Evolutionary conservation across 768 basidiomycete genomes (phyloP), one percentile per base, ranked within the genome.

Genomic region (Russula earlei): DNA sequence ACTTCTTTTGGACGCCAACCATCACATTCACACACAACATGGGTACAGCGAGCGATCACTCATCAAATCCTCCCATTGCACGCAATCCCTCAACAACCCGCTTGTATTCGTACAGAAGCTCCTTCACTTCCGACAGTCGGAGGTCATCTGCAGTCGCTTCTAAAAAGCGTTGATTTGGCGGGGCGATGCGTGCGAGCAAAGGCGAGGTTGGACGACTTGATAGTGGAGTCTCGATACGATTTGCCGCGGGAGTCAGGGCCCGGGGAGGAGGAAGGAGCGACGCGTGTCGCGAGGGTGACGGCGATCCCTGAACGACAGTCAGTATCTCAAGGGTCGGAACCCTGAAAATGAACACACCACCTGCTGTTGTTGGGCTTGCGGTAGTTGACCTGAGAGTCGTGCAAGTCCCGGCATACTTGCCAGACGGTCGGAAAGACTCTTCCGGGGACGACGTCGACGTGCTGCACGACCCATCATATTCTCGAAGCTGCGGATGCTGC

Each of bases 401-500:
- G 73, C 64, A 55, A 77, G 64, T 9, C 77, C 83, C 7, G 88
- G 84, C 68, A 94, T 80, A 56, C 79, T 81, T 7, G 91, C 87
- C 63, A 97, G 69, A 36, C 93, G 76, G 70, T 93, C 92, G 17
- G 86, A 80, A 41, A 97, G 69, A 62, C 82, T 93, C 69, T 83
- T 85, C 53, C 91, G 71, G 40, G 76, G 56, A 33, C 43, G 55
- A 43, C 55, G 61, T 27, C 59, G 60, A 60, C 62, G 65, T 33
- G 62, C 62, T 56, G 52, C 67, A 49, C 60, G 59, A 53, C 58
- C 82, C 76, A 91, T 73, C 90, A 91, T 91, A 61, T 80, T 91
- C 73, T 84, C 85, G 64, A 94, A 92, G 67, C 91, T 93, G 61
- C 81, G 73, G 51, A 93, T 87, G 62, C 90, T 91, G 70, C 85